These are phyloP conservation scores for Blastobotrys raffinosifermentans DNA, from an alignment of 1,139 yeast genomes.

Conservation along the genomic window DNA sequence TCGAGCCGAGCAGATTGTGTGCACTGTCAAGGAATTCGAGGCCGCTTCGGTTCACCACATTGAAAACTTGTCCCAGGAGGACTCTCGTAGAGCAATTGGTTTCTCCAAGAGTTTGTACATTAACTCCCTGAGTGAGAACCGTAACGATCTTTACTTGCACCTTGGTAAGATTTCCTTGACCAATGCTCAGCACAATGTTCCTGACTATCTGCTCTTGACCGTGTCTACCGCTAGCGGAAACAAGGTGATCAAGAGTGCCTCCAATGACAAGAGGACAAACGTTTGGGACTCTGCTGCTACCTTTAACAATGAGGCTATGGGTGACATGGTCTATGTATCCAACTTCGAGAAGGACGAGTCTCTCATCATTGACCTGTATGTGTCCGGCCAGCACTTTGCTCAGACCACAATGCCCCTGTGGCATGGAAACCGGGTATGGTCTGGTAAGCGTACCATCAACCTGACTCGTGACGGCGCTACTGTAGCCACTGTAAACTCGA, in stretches of 20 bases:
- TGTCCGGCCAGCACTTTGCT: constrained; percentile 60
- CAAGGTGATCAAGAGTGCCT: constrained; percentile 47
- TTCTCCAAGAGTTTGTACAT: constrained; percentile 25
- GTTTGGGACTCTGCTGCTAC: constrained; percentile 78
- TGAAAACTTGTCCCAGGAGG: constrained; percentile 37
- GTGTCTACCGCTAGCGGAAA: constrained; percentile 25
- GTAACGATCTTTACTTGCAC: constrained; percentile 27
- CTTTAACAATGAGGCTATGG: constrained; percentile 64
- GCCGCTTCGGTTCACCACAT: constrained; percentile 43
- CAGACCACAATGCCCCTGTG: constrained; percentile 38
- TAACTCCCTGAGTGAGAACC: constrained; percentile 23
- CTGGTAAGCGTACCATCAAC: constrained; percentile 23
- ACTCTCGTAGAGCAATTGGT: constrained; percentile 26
- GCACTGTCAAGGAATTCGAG: constrained; percentile 69
- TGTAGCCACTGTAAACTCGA: constrained; percentile 31
- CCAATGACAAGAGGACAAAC: constrained; percentile 50
- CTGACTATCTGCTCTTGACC: constrained; percentile 21
- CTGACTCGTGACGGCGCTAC: constrained; percentile 21
- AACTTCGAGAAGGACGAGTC: constrained; percentile 55
- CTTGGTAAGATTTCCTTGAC: constrained; percentile 25
- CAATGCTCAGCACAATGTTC: constrained; percentile 14
- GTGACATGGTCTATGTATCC: constrained; percentile 58
- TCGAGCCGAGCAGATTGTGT: constrained; percentile 65
- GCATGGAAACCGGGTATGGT: constrained; percentile 26
- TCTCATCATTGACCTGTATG: constrained; percentile 52